phyloP scores from a whole-genome alignment of 2,329 filamentous ascomycete genomes.

The Phoma sp. region DNA sequence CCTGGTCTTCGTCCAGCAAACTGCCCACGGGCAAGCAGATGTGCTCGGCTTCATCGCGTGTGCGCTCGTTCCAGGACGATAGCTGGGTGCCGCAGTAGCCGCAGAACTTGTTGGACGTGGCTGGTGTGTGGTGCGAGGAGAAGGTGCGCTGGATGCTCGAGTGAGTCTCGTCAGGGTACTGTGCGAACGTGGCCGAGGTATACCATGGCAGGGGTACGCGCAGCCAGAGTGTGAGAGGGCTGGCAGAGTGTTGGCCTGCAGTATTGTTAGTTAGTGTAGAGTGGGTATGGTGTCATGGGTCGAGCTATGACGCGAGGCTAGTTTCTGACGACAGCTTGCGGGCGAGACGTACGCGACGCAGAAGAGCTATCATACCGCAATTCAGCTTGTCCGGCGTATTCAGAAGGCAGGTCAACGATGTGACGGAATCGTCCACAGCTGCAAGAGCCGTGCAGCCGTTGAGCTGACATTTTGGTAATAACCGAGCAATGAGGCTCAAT shows the following conservation, averaged over 20 bases:
- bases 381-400: constrained; percentile 68
- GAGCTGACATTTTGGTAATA: constrained; percentile 34
- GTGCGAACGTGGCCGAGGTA: constrained; percentile 74
- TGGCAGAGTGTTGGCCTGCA: constrained; percentile 68
- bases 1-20: constrained; percentile 72
- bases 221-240: constrained; percentile 79
- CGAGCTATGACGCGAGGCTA: constrained; percentile 20
- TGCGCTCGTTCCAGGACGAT: constrained; percentile 80
- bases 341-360: constrained; percentile 70
- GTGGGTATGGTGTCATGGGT: background rate
- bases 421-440: constrained; percentile 87
- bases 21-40: constrained; percentile 85
- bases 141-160: constrained; percentile 54
- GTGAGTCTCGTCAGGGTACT: constrained; percentile 74
- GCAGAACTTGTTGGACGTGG: constrained; percentile 71
- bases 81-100: constrained; percentile 89
- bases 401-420: constrained; percentile 70
- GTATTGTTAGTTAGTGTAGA: constrained; percentile 11
- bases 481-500: background rate
- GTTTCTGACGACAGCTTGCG: background rate
- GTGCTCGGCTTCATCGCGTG: constrained; percentile 72
- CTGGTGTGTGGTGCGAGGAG: constrained; percentile 51
- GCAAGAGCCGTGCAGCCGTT: constrained; percentile 75
- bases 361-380: constrained; percentile 69
- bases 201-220: constrained; percentile 84